A percentile compares a stretch with the other conserved stretches of the same genome.
phyloP scores from a whole-genome alignment of 73 alveolate species.

The Loxodes magnus region DNA sequence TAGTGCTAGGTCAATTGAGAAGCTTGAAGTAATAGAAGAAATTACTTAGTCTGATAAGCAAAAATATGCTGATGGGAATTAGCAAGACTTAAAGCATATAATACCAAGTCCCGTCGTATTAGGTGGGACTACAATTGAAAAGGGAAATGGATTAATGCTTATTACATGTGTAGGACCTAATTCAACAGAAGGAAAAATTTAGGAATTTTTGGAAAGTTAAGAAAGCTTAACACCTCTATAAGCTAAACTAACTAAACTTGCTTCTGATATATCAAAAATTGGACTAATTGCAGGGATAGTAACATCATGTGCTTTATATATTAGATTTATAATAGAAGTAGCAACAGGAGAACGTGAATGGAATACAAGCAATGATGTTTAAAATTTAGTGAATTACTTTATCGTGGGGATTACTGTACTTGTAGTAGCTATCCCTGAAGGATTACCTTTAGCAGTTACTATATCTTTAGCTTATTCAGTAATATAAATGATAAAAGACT shows the following conservation, averaged over 20 bases:
- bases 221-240: neutral
- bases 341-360: constrained; percentile 27
- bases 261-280: neutral
- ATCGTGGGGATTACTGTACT: constrained; percentile 59
- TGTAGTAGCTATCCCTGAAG: constrained; percentile 91
- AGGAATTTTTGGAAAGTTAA: constrained; percentile 24
- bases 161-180: constrained; percentile 41
- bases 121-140: constrained; percentile 46
- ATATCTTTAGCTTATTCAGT: constrained; percentile 65
- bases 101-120: constrained; percentile 47
- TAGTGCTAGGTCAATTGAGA: too few species aligned
- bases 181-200: constrained; percentile 43
- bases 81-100: neutral
- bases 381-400: constrained; percentile 49
- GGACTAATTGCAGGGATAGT: constrained; percentile 3
- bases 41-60: too few species aligned
- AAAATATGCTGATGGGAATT: too few species aligned
- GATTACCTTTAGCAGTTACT: constrained; percentile 84
- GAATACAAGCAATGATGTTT: constrained; percentile 19
- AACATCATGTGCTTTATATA: neutral
- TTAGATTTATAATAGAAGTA: neutral
- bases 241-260: neutral
- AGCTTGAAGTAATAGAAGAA: too few species aligned
- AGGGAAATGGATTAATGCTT: constrained; percentile 47
- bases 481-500: constrained; percentile 62